A percentile compares a stretch with the other conserved stretches of the same genome.
These are phyloP conservation scores for Solanum arcanum DNA, from an alignment of 257 asterid species.

Conservation along the genomic window DNA sequence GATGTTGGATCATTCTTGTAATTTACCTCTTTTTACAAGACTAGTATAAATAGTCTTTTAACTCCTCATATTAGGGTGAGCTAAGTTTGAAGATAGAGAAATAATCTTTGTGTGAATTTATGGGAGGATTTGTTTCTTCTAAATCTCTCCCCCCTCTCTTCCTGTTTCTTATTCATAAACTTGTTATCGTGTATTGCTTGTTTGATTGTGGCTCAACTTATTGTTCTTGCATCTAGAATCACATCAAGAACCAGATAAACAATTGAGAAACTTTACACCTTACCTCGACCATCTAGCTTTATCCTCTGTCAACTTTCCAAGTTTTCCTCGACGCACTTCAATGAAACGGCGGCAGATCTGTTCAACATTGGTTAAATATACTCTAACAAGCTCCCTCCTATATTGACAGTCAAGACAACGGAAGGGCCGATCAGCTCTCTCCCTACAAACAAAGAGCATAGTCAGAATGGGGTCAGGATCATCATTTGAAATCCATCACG, in stretches of 20 bases:
- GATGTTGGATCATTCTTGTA: not conserved
- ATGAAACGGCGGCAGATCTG: constrained; percentile 85
- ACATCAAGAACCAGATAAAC: not conserved
- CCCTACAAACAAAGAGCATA: constrained; percentile 40
- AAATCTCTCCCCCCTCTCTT: not conserved
- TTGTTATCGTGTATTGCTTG: not conserved
- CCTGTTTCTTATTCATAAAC: not conserved
- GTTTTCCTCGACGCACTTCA: constrained; percentile 68
- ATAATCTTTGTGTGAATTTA: not conserved
- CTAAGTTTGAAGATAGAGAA: not conserved
- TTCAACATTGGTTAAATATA: constrained; percentile 84
- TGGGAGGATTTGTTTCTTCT: not conserved
- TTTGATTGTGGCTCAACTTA: not conserved
- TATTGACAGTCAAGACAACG: constrained; percentile 87
- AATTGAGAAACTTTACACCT: not conserved
- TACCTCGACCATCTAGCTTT: constrained; percentile 92
- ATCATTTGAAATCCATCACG: not conserved
- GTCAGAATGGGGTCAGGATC: not conserved
- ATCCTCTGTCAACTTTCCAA: constrained; percentile 76
- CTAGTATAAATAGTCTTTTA: not conserved
- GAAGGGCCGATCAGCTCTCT: constrained; percentile 81
- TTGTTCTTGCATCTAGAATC: not conserved
- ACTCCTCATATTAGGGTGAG: not conserved
- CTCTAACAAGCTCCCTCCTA: constrained; percentile 90
- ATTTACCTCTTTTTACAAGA: not conserved